Percentiles rank a stretch among this genome's conserved stretches.
phyloP scores from a whole-genome alignment of 2,329 filamentous ascomycete species.

The Grosmannia penicillata region DNA sequence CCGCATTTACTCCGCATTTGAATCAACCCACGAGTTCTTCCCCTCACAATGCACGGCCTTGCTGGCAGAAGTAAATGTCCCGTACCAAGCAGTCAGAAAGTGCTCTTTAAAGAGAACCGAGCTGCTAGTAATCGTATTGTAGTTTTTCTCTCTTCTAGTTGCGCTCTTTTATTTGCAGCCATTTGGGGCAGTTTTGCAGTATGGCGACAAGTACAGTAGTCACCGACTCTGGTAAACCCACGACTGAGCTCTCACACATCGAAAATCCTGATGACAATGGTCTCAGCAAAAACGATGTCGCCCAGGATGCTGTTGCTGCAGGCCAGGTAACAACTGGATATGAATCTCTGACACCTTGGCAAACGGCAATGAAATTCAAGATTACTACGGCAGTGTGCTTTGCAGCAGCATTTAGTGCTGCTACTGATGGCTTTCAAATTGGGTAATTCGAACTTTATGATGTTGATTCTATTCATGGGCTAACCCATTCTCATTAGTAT shows the following conservation, averaged over 20 bases:
- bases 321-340: constrained; percentile 16
- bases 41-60: too few species aligned
- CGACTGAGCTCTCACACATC: background rate
- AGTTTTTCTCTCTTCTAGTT: too few species aligned
- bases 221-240: background rate
- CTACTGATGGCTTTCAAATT: constrained; percentile 16
- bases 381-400: constrained; percentile 14
- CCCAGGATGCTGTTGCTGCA: background rate
- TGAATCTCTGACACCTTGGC: constrained; percentile 13
- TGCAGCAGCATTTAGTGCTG: constrained; percentile 13
- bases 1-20: too few species aligned
- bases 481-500: constrained; percentile 12
- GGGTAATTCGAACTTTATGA: constrained; percentile 11
- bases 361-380: constrained; percentile 16
- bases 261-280: background rate
- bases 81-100: too few species aligned
- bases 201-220: background rate
- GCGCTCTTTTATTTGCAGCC: too few species aligned
- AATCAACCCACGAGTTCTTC: too few species aligned
- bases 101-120: too few species aligned
- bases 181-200: background rate
- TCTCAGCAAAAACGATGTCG: background rate
- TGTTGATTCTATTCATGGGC: background rate
- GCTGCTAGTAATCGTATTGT: too few species aligned
- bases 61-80: too few species aligned